These are phyloP conservation scores for Fomitopsis palustris DNA, from an alignment of 1,284 basidiomycete genomes.

Conservation along the genomic window DNA sequence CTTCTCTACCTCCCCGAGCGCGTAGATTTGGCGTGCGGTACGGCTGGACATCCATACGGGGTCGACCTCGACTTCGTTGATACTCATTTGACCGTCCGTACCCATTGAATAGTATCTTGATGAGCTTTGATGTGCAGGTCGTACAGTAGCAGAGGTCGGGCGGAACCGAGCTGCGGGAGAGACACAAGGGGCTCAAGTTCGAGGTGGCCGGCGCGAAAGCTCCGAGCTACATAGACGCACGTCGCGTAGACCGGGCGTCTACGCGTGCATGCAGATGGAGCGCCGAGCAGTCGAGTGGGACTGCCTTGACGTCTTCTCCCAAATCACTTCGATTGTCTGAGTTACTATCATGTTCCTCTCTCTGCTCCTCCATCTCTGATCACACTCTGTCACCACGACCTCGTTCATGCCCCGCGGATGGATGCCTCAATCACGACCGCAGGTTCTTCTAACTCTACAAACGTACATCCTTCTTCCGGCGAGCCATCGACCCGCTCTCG, in stretches of 20 bases:
- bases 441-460: background rate
- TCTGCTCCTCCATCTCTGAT: background rate
- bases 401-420: background rate
- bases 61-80: constrained; percentile 35
- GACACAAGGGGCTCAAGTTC: background rate
- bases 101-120: background rate
- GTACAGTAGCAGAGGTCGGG: background rate
- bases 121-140: background rate
- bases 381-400: background rate
- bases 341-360: background rate
- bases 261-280: background rate
- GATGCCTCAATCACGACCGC: background rate
- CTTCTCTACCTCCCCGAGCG: constrained; percentile 79
- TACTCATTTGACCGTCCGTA: background rate
- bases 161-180: too few relatives aligned
- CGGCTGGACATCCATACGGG: constrained; percentile 78
- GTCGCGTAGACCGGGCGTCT: background rate
- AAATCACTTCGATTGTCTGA: background rate
- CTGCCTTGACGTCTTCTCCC: background rate
- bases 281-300: background rate
- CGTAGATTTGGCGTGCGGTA: constrained; percentile 77
- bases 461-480: constrained; percentile 7
- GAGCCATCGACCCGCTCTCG: constrained; percentile 52
- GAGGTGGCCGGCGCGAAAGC: background rate
- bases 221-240: background rate